These are phyloP conservation scores for Tilletia setariae DNA, from an alignment of 1,284 basidiomycete genomes.

Conservation along the genomic window DNA sequence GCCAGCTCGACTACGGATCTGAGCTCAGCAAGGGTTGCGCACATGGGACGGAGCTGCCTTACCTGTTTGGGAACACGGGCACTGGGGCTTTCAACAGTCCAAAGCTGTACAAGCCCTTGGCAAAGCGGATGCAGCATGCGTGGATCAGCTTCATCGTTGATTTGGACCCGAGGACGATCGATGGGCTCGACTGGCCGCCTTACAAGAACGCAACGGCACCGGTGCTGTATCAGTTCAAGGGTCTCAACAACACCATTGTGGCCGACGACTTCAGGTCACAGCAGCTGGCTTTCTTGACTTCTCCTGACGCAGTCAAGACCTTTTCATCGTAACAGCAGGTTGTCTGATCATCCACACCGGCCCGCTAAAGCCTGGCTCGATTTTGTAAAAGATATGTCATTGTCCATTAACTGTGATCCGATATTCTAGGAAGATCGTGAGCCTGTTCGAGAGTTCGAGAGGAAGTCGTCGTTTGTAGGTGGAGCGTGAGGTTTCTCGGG, in stretches of 20 bases:
- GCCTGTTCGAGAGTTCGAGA: too few species aligned
- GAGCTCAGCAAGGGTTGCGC: not conserved
- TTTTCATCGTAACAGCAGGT: not conserved
- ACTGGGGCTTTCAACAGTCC: not conserved
- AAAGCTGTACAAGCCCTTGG: slow-evolving; percentile 11
- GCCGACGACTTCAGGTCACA: slow-evolving; percentile 26
- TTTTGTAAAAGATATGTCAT: too few species aligned
- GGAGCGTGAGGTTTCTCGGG: too few species aligned
- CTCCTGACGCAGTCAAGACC: not conserved
- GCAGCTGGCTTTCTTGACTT: not conserved
- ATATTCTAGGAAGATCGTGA: too few species aligned
- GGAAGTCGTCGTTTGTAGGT: too few species aligned
- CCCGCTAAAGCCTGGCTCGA: too few species aligned
- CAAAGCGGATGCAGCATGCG: slow-evolving; percentile 22
- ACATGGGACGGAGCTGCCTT: not conserved
- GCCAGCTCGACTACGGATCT: not conserved
- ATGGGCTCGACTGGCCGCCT: slow-evolving; percentile 23
- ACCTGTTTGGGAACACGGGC: not conserved
- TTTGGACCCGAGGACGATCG: slow-evolving; percentile 24
- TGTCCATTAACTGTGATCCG: too few species aligned
- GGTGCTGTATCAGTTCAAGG: slow-evolving; percentile 29
- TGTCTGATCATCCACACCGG: not conserved
- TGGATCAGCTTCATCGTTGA: slow-evolving; percentile 28
- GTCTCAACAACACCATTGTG: slow-evolving; percentile 26
- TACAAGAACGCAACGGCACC: slow-evolving; percentile 13